Conservation (phyloP, 139 green algal species). For the Ettlia oleoabundans region DNA sequence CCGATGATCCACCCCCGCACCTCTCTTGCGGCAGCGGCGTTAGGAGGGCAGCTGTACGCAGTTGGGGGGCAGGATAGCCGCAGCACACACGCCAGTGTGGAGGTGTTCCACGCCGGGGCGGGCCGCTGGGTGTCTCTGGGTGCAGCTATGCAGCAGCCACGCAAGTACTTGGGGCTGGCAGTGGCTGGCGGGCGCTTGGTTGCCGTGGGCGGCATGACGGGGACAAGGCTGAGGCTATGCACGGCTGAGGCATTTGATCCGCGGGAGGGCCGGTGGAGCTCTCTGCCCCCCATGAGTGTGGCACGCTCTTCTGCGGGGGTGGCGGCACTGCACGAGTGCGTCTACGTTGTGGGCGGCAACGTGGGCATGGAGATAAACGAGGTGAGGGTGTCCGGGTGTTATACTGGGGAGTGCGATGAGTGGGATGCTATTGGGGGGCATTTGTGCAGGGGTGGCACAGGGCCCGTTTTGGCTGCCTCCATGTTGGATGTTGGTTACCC, state of each 20-base stretch:
- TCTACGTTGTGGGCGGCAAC: constrained; percentile 70
- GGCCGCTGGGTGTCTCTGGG: constrained; percentile 56
- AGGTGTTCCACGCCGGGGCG: constrained; percentile 42
- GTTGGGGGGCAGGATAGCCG: constrained; percentile 64
- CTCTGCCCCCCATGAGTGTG: constrained; percentile 50
- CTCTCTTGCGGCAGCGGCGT: constrained; percentile 50
- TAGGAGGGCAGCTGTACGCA: constrained; percentile 58
- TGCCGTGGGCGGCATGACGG: constrained; percentile 69
- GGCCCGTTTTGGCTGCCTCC: too few relatives aligned
- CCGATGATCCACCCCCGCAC: constrained; percentile 53
- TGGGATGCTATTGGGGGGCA: too few relatives aligned
- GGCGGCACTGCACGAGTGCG: constrained; percentile 51
- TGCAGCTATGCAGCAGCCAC: constrained; percentile 33
- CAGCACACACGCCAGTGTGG: constrained; percentile 54
- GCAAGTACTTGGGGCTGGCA: constrained; percentile 69
- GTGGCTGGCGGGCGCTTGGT: constrained; percentile 59
- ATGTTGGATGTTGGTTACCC: too few relatives aligned
- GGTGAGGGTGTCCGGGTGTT: not conserved
- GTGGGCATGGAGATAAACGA: constrained; percentile 9
- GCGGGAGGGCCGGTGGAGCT: constrained; percentile 64
- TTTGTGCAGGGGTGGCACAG: too few relatives aligned
- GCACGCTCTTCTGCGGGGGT: constrained; percentile 61
- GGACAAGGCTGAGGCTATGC: constrained; percentile 42
- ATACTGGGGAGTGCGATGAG: too few relatives aligned
- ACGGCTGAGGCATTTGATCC: constrained; percentile 72